Evolutionary conservation across 768 basidiomycete genomes (phyloP), one percentile per base, ranked within the genome.

Genomic region (Tricholoma matsutake): DNA sequence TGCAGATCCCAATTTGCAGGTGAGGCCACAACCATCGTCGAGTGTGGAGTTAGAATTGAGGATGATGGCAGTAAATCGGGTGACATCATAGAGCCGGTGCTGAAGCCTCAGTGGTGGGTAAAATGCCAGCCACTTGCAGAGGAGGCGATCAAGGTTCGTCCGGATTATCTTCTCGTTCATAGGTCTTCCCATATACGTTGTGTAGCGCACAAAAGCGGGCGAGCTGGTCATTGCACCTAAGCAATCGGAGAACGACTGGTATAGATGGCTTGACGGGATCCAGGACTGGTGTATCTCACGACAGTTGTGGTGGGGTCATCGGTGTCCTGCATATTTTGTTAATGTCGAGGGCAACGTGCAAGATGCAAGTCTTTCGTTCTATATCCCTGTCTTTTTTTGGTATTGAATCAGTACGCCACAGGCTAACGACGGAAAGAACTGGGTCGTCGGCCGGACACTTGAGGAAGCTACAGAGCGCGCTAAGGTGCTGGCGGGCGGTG

Each of bases 81-180:
- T 1, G 97, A 99, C 71, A 75, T 99, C 57, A 97, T 98, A 65
- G 97, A 99, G 74, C 89, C 92, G 1, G 78, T 98, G 20, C 78
- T 98, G 68, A 98, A 97, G 74, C 97, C 97, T 0, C 97, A 99
- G 71, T 99, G 97, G 97, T 99, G 96, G 96, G 90, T 99, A 35
- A 86, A 88, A 73, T 96, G 95, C 77, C 86, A 92, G 73, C 89
- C 90, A 1, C 78, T 98, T 56, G 95, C 96, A 0, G 89, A 94
- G 56, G 92, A 95, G 68, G 94, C 92, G 5, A 82, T 96, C 71
- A 86, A 87, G 80, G 95, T 92, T 65, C 54, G 70, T 54, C 49
- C 22, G n/a, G 34, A 7, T 14, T 32, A 37, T 22, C 35, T 22
- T 51, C n/a, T 43, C 5, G 16, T 54, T 45, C 29, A 39, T 29